These are phyloP conservation scores for Kwoniella europaea DNA, from an alignment of 768 basidiomycete species.

Conservation along the genomic window DNA sequence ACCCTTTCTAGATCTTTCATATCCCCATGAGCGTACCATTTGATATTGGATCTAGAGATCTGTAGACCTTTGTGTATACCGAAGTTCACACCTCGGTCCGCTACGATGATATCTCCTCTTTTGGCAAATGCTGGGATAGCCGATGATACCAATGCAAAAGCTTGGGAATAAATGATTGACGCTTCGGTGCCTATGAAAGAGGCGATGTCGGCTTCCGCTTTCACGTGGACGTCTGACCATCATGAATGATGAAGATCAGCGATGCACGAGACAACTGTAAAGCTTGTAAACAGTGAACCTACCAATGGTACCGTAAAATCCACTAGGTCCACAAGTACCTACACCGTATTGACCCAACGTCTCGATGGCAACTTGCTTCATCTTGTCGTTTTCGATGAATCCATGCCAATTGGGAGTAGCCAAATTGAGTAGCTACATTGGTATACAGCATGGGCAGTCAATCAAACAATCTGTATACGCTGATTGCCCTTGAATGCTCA, in stretches of 20 bases:
- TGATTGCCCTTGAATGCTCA: background rate
- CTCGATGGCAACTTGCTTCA: slow-evolving; percentile 83
- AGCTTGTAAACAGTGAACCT: slow-evolving; percentile 46
- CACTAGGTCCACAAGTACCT: slow-evolving; percentile 92
- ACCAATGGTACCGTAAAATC: slow-evolving; percentile 97
- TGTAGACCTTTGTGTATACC: slow-evolving; percentile 95
- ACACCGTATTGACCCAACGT: slow-evolving; percentile 86
- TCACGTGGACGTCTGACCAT: slow-evolving; percentile 80
- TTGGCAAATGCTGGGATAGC: slow-evolving; percentile 98
- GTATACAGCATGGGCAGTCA: background rate
- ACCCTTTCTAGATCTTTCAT: slow-evolving; percentile 87
- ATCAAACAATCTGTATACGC: too few relatives aligned
- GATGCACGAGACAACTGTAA: background rate
- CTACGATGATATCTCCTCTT: slow-evolving; percentile 96
- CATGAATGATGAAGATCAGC: slow-evolving; percentile 12
- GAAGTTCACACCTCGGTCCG: slow-evolving; percentile 94
- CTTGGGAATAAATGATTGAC: slow-evolving; percentile 90
- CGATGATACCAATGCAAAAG: slow-evolving; percentile 86
- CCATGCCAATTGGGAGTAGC: slow-evolving; percentile 92
- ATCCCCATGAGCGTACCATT: slow-evolving; percentile 97
- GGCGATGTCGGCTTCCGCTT: slow-evolving; percentile 85
- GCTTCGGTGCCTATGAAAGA: slow-evolving; percentile 87
- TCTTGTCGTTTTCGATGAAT: slow-evolving; percentile 80
- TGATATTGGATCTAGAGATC: slow-evolving; percentile 85
- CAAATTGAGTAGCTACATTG: slow-evolving; percentile 72